Percentiles rank a stretch among this genome's conserved stretches.
Conservation (phyloP, 2,329 filamentous ascomycete species). For the Trichoderma atrobrunneum region DNA sequence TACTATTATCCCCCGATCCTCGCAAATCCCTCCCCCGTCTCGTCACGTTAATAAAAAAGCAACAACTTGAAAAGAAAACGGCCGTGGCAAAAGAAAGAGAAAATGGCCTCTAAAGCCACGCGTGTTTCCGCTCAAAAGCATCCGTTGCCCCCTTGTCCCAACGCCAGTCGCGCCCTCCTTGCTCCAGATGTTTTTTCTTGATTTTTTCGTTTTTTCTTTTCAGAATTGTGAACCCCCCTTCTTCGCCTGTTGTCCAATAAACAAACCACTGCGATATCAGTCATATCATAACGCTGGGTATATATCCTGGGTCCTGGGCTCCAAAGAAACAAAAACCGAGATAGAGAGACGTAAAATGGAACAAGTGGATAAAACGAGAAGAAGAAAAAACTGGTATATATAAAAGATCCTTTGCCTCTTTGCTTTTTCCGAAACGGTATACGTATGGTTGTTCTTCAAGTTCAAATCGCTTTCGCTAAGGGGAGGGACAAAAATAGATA, state of each 20-base stretch:
- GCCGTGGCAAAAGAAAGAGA: slow-evolving; percentile 4
- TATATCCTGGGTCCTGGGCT: slow-evolving; percentile 29
- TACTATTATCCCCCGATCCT: background rate
- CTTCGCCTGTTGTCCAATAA: slow-evolving; percentile 14
- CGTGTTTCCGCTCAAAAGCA: background rate
- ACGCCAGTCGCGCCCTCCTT: slow-evolving; percentile 7
- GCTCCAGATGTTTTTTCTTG: background rate
- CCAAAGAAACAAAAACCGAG: slow-evolving; percentile 18
- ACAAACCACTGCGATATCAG: slow-evolving; percentile 16
- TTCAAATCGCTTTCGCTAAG: slow-evolving; percentile 4
- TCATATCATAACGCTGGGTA: slow-evolving; percentile 29
- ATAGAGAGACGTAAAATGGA: slow-evolving; percentile 10
- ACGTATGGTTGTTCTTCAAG: background rate
- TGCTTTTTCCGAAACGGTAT: background rate
- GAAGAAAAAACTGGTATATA: background rate
- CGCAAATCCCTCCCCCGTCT: background rate
- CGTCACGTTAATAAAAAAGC: background rate
- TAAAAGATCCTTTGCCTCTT: background rate
- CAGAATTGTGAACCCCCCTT: background rate
- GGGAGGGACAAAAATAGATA: background rate
- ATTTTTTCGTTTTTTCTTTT: background rate
- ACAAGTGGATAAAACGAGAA: slow-evolving; percentile 10
- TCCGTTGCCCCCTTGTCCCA: slow-evolving; percentile 12
- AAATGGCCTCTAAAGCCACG: background rate
- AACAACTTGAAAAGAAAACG: background rate